Evolutionary conservation across 139 green algal species (phyloP), one percentile per base, ranked within the genome.

Genomic region (Tetradesmus obliquus): DNA sequence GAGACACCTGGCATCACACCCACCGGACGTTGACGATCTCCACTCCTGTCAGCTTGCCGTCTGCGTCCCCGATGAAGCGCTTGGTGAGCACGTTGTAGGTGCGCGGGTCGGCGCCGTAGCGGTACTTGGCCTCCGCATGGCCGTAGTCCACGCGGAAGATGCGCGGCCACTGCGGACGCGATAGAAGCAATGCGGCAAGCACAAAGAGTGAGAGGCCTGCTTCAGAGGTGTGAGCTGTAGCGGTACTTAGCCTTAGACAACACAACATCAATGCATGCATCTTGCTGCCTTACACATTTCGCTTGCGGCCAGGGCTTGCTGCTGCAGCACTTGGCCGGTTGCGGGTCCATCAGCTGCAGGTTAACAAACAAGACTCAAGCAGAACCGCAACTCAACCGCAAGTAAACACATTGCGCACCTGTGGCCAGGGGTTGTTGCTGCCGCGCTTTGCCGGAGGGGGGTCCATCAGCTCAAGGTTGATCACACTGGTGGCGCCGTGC

Each of bases 391-490:
- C n/a, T n/a, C n/a, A n/a, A n/a, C n/a, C n/a, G n/a, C n/a, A n/a
- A n/a, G n/a, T n/a, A n/a, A n/a, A n/a, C n/a, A n/a, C n/a, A n/a
- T n/a, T n/a, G n/a, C 82, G 15, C 85, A 89, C 86, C 86, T 90
- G 96, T 54, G 98, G 98, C 98, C 98, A 99, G 32, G 97, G 96
- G 96, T 99, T 99, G 94, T 93, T 94, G 19, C 88, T 80, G 1
- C 94, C 96, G 60, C 98, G 95, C 20, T 91, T 93, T 10, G 92
- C 89, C 5, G 98, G 98, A 32, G 98, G 98, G 93, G 97, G 93
- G 86, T 95, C 93, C 86, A 99, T 93, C 60, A 99, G 96, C 97
- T 99, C 98, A 79, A 99, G 94, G 93, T 99, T 99, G 88, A 99
- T 66, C n/a, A 93, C 92, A 53, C 79, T 86, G 54, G 91, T 93